Evolutionary conservation across 2,329 filamentous ascomycete genomes (phyloP).

Genomic region (Dryadomyces quercivorus): DNA sequence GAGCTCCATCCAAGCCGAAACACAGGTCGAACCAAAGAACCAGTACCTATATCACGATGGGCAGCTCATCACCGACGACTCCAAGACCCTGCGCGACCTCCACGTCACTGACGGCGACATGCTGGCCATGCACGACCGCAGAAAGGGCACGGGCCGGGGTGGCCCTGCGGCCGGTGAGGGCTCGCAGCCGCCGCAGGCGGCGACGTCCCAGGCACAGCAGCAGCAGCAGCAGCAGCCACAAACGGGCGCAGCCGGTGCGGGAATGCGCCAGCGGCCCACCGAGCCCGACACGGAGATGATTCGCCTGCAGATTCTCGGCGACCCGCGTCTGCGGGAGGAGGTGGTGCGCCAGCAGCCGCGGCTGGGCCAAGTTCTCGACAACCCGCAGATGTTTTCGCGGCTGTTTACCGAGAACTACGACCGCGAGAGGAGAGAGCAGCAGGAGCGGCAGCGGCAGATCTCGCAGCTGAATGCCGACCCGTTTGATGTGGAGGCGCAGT

Average conservation of each 20-base stretch:
- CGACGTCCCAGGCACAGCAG: conserved; percentile 20
- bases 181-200: conserved; percentile 17
- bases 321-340: conserved; percentile 60
- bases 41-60: conserved; percentile 91
- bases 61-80: conserved; percentile 61
- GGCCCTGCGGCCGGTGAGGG: conserved; percentile 20
- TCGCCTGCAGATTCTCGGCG: conserved; percentile 69
- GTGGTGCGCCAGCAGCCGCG: conserved; percentile 63
- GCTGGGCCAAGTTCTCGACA: conserved; percentile 62
- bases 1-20: conserved; percentile 77
- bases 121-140: conserved; percentile 69
- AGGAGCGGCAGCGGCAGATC: conserved; percentile 71
- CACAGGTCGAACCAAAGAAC: conserved; percentile 54
- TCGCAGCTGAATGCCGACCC: conserved; percentile 82
- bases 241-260: not conserved
- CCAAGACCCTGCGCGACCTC: conserved; percentile 70
- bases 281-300: conserved; percentile 66
- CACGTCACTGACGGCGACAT: conserved; percentile 82
- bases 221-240: conserved; percentile 17
- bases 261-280: not conserved
- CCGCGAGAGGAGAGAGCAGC: conserved; percentile 58
- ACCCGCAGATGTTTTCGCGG: conserved; percentile 64
- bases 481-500: conserved; percentile 85
- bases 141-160: conserved; percentile 30
- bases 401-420: conserved; percentile 56